Evolutionary conservation across 495 filamentous ascomycete genomes (phyloP).

Genomic region (Cercophora newfieldiana): DNA sequence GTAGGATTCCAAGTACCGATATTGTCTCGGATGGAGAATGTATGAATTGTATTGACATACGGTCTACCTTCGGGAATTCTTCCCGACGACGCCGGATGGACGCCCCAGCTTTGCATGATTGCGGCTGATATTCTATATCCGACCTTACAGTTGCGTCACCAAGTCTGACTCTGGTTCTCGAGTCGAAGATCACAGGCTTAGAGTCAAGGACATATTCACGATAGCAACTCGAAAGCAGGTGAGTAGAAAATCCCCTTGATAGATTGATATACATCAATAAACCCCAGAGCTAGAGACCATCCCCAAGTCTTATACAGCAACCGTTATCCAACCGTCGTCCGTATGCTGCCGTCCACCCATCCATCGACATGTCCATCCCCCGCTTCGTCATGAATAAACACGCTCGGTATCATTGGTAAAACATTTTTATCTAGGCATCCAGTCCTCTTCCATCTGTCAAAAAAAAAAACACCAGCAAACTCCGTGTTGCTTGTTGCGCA

Average conservation of each 20-base stretch:
- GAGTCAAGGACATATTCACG: neutral
- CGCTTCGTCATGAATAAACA: conserved; percentile 3
- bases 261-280: neutral
- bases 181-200: too few relatives aligned
- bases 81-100: neutral
- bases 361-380: neutral
- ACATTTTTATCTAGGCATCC: conserved; percentile 16
- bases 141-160: too few relatives aligned
- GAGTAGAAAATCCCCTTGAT: neutral
- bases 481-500: conserved; percentile 1
- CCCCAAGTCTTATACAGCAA: neutral
- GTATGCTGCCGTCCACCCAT: neutral
- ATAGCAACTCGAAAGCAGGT: neutral
- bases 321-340: neutral
- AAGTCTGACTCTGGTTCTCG: too few relatives aligned
- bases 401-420: conserved; percentile 11
- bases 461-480: conserved; percentile 3
- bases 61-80: neutral
- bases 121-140: too few relatives aligned
- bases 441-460: conserved; percentile 4
- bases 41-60: neutral
- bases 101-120: neutral
- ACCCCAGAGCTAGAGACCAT: neutral
- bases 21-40: neutral
- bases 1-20: neutral